A percentile compares a stretch with the other conserved stretches of the same genome.
Evolutionary conservation across 441 rosid genomes (phyloP).

Genomic region (Jatropha multifida): DNA sequence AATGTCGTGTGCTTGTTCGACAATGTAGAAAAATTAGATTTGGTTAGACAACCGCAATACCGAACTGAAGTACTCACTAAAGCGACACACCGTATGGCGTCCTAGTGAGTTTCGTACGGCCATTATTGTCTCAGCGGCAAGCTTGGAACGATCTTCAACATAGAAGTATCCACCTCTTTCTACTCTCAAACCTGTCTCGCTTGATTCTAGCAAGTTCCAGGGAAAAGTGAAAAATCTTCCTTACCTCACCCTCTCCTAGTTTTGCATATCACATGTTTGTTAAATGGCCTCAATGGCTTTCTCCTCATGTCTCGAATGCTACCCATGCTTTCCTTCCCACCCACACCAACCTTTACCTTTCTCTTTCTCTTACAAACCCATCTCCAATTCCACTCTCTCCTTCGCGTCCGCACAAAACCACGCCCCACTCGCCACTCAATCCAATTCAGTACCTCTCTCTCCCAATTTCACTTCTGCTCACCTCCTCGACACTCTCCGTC

Average conservation of each 20-base stretch:
- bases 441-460: constrained; percentile 31
- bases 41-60: no score
- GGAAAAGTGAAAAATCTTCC: background rate
- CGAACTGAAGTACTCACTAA: no score
- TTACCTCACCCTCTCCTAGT: background rate
- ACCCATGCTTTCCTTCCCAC: constrained; percentile 20
- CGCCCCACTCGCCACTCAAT: constrained; percentile 24
- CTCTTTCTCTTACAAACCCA: constrained; percentile 35
- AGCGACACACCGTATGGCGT: no score
- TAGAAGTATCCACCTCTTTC: background rate
- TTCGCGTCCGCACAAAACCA: constrained; percentile 36
- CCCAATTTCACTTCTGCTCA: constrained; percentile 59
- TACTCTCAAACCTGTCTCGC: background rate
- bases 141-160: no score
- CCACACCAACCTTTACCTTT: constrained; percentile 23
- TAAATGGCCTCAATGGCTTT: constrained; percentile 13
- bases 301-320: constrained; percentile 16
- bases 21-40: no score
- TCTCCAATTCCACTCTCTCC: constrained; percentile 33
- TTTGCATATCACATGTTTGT: constrained; percentile 4
- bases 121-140: no score
- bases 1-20: no score
- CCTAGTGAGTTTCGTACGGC: no score
- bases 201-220: background rate
- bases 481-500: constrained; percentile 78